Conservation (phyloP, 345 rosid species). For the Streptanthus diversifolius region DNA sequence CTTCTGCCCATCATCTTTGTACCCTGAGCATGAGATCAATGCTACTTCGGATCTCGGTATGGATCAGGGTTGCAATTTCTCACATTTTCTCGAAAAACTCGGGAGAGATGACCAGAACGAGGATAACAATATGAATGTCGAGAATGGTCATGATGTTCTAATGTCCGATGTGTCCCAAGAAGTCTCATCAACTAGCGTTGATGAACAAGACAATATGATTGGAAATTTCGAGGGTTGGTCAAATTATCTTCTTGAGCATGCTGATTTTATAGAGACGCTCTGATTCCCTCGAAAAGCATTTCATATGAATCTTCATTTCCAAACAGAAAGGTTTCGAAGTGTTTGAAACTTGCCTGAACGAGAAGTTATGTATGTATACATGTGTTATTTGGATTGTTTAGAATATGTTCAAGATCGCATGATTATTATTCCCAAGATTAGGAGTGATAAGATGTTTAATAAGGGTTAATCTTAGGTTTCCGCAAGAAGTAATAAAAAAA, state of each 20-base stretch:
- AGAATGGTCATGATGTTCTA: slow-evolving; percentile 11
- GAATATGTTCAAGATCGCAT: not conserved
- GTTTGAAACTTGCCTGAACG: not conserved
- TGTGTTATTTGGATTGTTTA: slow-evolving; percentile 4
- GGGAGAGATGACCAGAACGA: not conserved
- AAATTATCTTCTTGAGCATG: slow-evolving; percentile 25
- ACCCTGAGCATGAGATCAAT: slow-evolving; percentile 21
- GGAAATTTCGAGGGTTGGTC: slow-evolving; percentile 29
- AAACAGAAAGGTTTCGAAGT: slow-evolving; percentile 9
- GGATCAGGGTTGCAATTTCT: slow-evolving; percentile 19
- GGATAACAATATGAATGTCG: slow-evolving; percentile 13
- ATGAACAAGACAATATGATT: slow-evolving; percentile 27
- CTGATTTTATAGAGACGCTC: slow-evolving; percentile 13
- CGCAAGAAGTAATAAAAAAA: not conserved
- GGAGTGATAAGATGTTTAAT: not conserved
- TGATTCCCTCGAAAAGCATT: slow-evolving; percentile 19
- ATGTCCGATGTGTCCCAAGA: slow-evolving; percentile 32
- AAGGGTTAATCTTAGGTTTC: not conserved
- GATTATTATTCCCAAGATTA: not conserved
- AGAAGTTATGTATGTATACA: not conserved
- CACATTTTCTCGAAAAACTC: slow-evolving; percentile 25
- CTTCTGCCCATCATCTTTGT: slow-evolving; percentile 15
- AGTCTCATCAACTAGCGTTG: slow-evolving; percentile 37
- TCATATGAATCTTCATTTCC: slow-evolving; percentile 10
- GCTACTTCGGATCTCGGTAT: slow-evolving; percentile 15